Percentiles rank a stretch among this genome's conserved stretches.
phyloP scores from a whole-genome alignment of 2,329 filamentous ascomycete species.

The Akanthomyces muscarius region DNA sequence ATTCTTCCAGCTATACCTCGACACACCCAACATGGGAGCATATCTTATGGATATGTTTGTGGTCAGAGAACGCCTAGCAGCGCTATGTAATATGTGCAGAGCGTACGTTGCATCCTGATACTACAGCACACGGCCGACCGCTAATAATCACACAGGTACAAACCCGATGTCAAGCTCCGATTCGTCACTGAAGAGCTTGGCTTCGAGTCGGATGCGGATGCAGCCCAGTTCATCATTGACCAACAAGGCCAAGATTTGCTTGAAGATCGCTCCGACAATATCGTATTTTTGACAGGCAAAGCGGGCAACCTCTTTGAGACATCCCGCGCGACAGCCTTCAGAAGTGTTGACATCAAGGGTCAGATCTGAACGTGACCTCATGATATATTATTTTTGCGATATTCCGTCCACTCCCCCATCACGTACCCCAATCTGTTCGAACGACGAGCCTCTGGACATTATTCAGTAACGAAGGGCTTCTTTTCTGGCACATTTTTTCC shows the following conservation, averaged over 20 bases:
- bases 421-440: not conserved
- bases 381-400: constrained; percentile 12
- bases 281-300: constrained; percentile 71
- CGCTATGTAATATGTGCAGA: constrained; percentile 89
- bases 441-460: not conserved
- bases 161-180: constrained; percentile 80
- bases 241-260: constrained; percentile 72
- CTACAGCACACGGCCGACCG: not conserved
- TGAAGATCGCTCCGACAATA: constrained; percentile 69
- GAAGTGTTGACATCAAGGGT: constrained; percentile 92
- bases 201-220: constrained; percentile 89
- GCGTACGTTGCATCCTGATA: constrained; percentile 58
- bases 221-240: constrained; percentile 84
- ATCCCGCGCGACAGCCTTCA: constrained; percentile 70
- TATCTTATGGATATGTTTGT: constrained; percentile 99
- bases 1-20: constrained; percentile 94
- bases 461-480: not conserved
- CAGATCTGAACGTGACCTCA: constrained; percentile 63
- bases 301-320: constrained; percentile 69
- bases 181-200: constrained; percentile 95
- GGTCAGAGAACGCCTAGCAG: constrained; percentile 83
- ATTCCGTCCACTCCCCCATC: not conserved
- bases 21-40: constrained; percentile 93
- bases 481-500: not conserved
- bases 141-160: constrained; percentile 63